phyloP scores from a whole-genome alignment of 2,329 filamentous ascomycete genomes.

The Zarea fungicola region DNA sequence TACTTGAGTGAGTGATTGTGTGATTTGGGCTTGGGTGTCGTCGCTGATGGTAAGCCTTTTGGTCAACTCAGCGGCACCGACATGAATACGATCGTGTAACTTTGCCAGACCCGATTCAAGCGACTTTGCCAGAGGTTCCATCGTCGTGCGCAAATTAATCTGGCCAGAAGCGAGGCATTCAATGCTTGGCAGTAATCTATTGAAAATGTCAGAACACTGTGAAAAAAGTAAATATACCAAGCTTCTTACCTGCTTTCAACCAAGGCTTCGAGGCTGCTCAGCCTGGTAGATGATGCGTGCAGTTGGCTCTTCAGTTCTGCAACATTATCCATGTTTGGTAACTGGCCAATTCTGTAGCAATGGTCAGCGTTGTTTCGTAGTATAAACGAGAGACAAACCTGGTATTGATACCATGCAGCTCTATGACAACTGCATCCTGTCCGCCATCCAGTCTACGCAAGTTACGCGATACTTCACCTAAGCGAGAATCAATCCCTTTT shows the following conservation, averaged over 20 bases:
- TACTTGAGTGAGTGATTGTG: background rate
- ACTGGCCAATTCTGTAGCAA: background rate
- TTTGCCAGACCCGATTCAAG: background rate
- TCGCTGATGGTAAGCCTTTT: background rate
- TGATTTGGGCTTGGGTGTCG: background rate
- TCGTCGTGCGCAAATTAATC: background rate
- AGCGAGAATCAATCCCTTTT: background rate
- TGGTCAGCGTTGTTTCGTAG: background rate
- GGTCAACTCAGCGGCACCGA: background rate
- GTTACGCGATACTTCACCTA: background rate
- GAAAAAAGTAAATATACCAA: background rate
- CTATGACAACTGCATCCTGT: background rate
- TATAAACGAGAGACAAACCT: background rate
- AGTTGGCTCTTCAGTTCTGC: background rate
- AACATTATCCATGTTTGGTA: background rate
- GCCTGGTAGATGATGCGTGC: background rate
- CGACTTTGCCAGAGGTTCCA: background rate
- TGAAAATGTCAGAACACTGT: background rate
- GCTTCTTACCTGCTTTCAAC: background rate
- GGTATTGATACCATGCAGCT: background rate
- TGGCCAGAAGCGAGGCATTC: background rate
- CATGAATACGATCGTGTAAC: constrained; percentile 2
- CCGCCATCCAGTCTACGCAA: background rate
- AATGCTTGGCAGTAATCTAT: background rate
- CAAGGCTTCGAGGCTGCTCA: background rate